Evolutionary conservation across 176 grass and related monocot genomes (phyloP).

Genomic region (Hordeum vulgare): DNA sequence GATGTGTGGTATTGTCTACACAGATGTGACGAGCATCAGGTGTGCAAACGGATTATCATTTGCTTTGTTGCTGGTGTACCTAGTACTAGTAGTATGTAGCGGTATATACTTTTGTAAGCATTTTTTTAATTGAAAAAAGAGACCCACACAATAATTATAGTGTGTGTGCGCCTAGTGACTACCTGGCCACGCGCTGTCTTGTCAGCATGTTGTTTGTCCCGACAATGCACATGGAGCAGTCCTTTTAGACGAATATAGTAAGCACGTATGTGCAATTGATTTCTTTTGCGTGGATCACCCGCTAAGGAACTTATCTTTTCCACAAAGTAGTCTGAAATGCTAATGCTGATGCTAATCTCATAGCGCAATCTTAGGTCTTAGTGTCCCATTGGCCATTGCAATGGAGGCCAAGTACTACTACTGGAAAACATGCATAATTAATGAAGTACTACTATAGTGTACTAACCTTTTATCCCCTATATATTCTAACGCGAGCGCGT

Average conservation of each 20-base stretch:
- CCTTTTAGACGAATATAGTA: neutral
- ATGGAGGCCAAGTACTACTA: neutral
- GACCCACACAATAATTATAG: neutral
- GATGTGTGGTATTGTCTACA: neutral
- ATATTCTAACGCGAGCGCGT: constrained; percentile 23
- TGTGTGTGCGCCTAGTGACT: neutral
- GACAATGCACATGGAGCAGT: neutral
- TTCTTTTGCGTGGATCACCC: neutral
- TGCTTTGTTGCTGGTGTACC: too few species aligned
- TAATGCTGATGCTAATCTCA: neutral
- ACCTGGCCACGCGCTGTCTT: neutral
- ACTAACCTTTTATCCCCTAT: constrained; percentile 16
- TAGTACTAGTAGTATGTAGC: too few species aligned
- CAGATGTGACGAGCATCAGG: too few species aligned
- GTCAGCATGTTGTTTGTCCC: neutral
- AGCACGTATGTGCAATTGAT: neutral
- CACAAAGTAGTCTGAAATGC: neutral
- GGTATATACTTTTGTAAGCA: too few species aligned
- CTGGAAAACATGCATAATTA: neutral
- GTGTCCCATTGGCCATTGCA: neutral
- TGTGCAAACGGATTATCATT: too few species aligned
- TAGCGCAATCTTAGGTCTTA: neutral
- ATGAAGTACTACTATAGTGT: neutral
- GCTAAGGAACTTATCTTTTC: neutral
- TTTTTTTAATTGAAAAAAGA: too few species aligned